Evolutionary conservation across 257 asterid genomes (phyloP).

Genomic region (Solanum raphanifolium): DNA sequence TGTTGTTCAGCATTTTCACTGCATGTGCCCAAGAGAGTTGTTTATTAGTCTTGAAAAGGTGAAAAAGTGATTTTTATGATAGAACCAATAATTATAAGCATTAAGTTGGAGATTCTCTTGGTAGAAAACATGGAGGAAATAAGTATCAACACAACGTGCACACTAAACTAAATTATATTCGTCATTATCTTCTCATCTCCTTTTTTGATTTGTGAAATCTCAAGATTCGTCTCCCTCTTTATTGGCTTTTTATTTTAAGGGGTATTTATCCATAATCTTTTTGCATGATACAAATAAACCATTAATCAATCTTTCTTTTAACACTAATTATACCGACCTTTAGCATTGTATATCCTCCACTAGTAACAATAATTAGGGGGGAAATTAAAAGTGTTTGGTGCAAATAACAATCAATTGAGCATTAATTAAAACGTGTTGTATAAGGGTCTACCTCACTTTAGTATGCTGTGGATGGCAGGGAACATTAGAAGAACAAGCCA

Average conservation of each 20-base stretch:
- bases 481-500: background rate
- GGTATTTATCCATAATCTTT: background rate
- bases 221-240: background rate
- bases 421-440: background rate
- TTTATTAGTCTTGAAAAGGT: background rate
- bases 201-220: background rate
- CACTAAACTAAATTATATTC: background rate
- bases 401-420: background rate
- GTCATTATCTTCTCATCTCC: background rate
- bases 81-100: background rate
- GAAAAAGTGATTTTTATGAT: background rate
- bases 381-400: background rate
- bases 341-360: background rate
- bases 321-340: background rate
- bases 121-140: background rate
- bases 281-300: background rate
- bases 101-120: background rate
- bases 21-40: too few relatives aligned
- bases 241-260: background rate
- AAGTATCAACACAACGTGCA: background rate
- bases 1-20: too few relatives aligned
- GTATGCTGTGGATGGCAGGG: background rate
- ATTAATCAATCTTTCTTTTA: background rate
- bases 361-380: background rate
- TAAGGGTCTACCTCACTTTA: background rate